phyloP scores from a whole-genome alignment of 2,329 filamentous ascomycete genomes.

The Aspergillus intermedius region DNA sequence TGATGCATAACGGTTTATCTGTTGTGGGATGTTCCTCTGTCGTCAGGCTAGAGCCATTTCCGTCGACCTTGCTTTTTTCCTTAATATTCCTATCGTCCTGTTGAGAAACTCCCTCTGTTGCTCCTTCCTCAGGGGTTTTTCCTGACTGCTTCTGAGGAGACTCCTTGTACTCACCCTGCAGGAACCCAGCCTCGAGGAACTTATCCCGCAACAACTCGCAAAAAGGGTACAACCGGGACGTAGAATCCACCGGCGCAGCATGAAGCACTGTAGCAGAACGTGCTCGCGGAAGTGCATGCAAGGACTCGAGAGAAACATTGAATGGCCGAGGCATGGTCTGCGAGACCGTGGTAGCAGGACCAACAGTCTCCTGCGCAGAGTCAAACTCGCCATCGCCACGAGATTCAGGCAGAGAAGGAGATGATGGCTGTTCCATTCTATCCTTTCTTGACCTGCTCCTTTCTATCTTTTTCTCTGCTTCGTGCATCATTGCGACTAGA shows the following conservation, averaged over 20 bases:
- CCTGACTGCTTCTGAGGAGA: not conserved
- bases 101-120: not conserved
- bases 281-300: conserved; percentile 32
- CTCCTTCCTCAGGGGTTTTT: not conserved
- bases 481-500: conserved; percentile 31
- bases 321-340: conserved; percentile 21
- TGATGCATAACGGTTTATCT: not conserved
- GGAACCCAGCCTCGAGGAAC: conserved; percentile 40
- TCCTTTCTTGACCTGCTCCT: not conserved
- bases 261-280: conserved; percentile 36
- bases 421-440: not conserved
- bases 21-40: not conserved
- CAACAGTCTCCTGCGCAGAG: not conserved
- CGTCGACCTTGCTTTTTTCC: not conserved
- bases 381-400: no score
- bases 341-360: not conserved
- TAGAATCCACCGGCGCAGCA: conserved; percentile 33
- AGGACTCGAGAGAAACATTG: conserved; percentile 39
- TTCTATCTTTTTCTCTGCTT: conserved; percentile 24
- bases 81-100: not conserved
- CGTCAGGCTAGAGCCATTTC: not conserved
- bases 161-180: conserved; percentile 24
- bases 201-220: conserved; percentile 34
- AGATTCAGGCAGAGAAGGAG: no score
- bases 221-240: conserved; percentile 37